A percentile compares a stretch with the other conserved stretches of the same genome.
Conservation (phyloP, 768 basidiomycete species). For the Lactarius evosmus region DNA sequence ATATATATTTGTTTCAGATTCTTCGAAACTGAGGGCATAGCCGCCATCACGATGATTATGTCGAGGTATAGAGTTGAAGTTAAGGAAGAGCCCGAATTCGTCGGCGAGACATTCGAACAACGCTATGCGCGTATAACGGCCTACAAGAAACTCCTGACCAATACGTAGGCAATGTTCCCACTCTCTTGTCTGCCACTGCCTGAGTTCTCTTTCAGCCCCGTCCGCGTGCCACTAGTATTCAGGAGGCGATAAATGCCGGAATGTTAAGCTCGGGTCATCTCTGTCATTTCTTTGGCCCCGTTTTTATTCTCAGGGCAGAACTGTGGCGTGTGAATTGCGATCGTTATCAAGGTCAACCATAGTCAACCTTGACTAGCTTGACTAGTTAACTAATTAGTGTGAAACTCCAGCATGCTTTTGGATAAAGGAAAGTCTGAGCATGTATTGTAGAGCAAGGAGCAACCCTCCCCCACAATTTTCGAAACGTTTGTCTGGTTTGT, state of each 20-base stretch:
- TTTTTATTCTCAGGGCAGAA: neutral
- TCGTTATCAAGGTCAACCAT: neutral
- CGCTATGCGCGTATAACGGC: conserved; percentile 33
- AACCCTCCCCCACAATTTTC: neutral
- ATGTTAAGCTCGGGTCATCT: neutral
- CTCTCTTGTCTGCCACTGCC: neutral
- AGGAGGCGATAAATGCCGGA: conserved; percentile 11
- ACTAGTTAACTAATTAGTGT: too few species aligned
- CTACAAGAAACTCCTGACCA: neutral
- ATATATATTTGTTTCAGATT: conserved; percentile 36
- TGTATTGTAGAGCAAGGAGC: neutral
- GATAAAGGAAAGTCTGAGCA: neutral
- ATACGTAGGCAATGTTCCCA: neutral
- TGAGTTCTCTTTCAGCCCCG: conserved; percentile 11
- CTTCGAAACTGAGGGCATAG: conserved; percentile 48
- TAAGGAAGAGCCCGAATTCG: conserved; percentile 49
- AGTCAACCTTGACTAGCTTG: too few species aligned
- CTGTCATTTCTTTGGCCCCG: neutral
- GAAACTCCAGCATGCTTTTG: too few species aligned
- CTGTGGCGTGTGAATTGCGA: neutral
- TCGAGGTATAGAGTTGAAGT: conserved; percentile 45
- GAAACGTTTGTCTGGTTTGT: too few species aligned
- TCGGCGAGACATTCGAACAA: conserved; percentile 43
- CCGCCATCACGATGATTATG: conserved; percentile 45
- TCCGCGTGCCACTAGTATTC: conserved; percentile 27